Evolutionary conservation across 1,139 yeast species (phyloP), one percentile per base, ranked within the genome.

Genomic region (Pichia sp.): DNA sequence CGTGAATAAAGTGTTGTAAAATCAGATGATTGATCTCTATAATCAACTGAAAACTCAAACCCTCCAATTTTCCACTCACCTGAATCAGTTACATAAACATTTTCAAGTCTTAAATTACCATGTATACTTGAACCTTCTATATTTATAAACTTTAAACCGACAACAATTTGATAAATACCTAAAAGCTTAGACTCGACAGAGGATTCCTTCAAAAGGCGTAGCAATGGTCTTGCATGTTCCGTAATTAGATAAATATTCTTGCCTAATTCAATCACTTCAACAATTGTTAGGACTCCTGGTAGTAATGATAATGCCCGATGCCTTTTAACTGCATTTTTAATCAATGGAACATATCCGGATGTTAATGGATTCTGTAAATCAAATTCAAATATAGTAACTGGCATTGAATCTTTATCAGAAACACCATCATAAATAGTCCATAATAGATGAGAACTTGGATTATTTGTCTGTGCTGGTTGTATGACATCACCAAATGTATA

Each of bases 1-100:
- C 11, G n/a, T 13, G 50, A 46, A 29, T 39, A 53, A 19, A 50
- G 25, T 0, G 44, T 5, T 5, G 31, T n/a, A 30, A 41, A 50
- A 18, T 54, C 55, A 2, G 54, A 25, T 7, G 49, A 31, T 6
- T 53, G 42, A 36, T 80, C 84, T 28, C 70, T 70, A 33, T 51
- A 53, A 22, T 75, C 80, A 1, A 85, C 76, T 52, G 86, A 73
- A 5, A 87, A 67, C 66, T 91, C 98, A 61, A 90, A 80, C 1
- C 96, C 96, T 58, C 87, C 87, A 29, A 91, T 66, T 54, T 83
- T 85, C 95, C 96, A 88, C 62, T 87, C 96, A 10, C 96, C 96
- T 42, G 73, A 65, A 27, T 74, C 77, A 52, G 79, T 85, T 16
- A 88, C 81, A 66, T 70, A 89, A 0, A 91, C 75, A 0, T 87